A percentile compares a stretch with the other conserved stretches of the same genome.
Conservation (phyloP, 805 yeast species). For the Starmerella potacharoeniae region DNA sequence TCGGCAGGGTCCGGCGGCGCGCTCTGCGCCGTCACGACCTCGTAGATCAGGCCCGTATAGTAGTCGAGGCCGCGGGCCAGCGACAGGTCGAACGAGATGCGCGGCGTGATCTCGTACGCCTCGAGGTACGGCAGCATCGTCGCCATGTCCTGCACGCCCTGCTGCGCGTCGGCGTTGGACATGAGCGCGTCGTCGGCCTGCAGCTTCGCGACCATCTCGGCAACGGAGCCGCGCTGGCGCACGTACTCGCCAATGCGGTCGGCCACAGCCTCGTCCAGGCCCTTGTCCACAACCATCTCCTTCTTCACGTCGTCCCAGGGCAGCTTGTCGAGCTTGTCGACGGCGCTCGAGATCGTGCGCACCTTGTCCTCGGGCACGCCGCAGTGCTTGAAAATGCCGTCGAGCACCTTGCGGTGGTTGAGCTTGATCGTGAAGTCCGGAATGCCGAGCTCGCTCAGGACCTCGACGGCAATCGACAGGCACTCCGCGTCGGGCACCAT, state of each 20-base stretch:
- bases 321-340: conserved; percentile 86
- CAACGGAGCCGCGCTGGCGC: conserved; percentile 53
- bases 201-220: conserved; percentile 41
- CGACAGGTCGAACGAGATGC: conserved; percentile 74
- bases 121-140: conserved; percentile 64
- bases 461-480: conserved; percentile 71
- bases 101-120: conserved; percentile 58
- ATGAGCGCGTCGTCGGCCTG: conserved; percentile 44
- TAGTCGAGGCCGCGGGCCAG: conserved; percentile 96
- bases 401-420: conserved; percentile 90
- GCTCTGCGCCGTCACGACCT: conserved; percentile 87
- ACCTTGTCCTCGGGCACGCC: conserved; percentile 93
- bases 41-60: conserved; percentile 93
- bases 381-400: conserved; percentile 89
- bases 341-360: conserved; percentile 86
- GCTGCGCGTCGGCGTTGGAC: conserved; percentile 58
- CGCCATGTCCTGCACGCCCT: conserved; percentile 73
- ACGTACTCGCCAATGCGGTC: conserved; percentile 88
- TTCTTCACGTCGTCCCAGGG: conserved; percentile 92
- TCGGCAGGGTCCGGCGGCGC: conserved; percentile 87
- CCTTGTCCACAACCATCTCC: conserved; percentile 87
- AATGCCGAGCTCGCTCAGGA: conserved; percentile 73
- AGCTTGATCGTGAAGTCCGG: conserved; percentile 80
- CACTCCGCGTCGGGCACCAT: conserved; percentile 97
- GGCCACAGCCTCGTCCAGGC: conserved; percentile 83